phyloP scores from a whole-genome alignment of 306 rosid genomes.

The Cucurbita moschata region DNA sequence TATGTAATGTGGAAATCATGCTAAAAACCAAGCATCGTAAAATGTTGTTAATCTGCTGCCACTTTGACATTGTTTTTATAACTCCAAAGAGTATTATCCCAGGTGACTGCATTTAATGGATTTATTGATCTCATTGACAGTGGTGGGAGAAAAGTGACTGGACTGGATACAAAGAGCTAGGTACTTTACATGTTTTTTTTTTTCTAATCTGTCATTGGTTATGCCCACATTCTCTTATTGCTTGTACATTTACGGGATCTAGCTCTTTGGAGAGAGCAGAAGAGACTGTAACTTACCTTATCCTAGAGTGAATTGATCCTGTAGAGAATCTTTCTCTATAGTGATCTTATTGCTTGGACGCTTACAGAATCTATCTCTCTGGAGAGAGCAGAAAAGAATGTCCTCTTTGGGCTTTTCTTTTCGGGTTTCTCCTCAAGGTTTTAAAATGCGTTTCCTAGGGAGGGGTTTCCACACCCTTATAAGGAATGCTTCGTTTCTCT shows the following conservation, averaged over 20 bases:
- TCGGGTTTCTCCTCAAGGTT: too few species aligned
- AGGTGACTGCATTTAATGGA: constrained; percentile 81
- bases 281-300: neutral
- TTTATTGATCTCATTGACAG: constrained; percentile 97
- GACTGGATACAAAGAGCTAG: constrained; percentile 99
- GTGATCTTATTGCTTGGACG: neutral
- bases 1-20: neutral
- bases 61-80: constrained; percentile 24
- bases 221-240: neutral
- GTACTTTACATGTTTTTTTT: constrained; percentile 20
- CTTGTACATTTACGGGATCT: neutral
- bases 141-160: constrained; percentile 99
- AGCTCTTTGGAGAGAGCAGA: neutral
- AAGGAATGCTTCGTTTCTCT: too few species aligned
- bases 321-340: neutral
- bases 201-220: too few species aligned
- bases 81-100: constrained; percentile 53
- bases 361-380: neutral
- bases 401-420: neutral
- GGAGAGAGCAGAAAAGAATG: neutral
- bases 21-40: neutral
- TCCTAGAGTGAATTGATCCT: neutral
- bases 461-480: too few species aligned
- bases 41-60: neutral
- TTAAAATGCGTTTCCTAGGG: too few species aligned